Base-by-base conservation (phyloP, 345 rosid species). In the Citrus australasica region DNA sequence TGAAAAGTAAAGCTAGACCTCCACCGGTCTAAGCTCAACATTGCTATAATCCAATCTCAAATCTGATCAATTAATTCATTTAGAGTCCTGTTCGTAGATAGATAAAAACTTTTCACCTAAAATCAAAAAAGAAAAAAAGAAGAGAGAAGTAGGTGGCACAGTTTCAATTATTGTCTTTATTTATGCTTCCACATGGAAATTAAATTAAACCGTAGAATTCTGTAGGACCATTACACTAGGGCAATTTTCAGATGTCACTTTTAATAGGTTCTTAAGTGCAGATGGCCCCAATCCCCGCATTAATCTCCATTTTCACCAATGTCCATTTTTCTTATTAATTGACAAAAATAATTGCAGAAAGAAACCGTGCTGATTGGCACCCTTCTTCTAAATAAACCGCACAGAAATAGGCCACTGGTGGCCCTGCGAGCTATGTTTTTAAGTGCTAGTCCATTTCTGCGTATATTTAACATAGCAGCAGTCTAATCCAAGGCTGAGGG, bases 281-380 rank as follows among this genome's bases (percentile, higher is more conserved):
- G 56, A 59, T 75, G 78, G 38, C 21, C 33, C 46, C 16, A 21
- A 10, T 56, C 19, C 11, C 76, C 25, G 35, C 37, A 37, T 38
- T 7, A 38, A 33, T 37, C 67, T 14, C 35, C n/a, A 19, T 9
- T 40, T 68, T 28, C 51, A 24, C 16, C 16, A 16, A 28, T 37
- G 22, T 53, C 21, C 22, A 53, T 53, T 53, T 53, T 53, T 53
- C 58, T 17, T 19, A 16, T 53, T 17, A 53, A 53, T 30, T 73
- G 55, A 60, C 56, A 37, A 27, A 61, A 61, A 63, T 46, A 9
- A 75, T 75, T 75, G 69, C 24, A 62, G 78, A 46, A 27, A 27
- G 16, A 65, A 65, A 65, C 40, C 35, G 68, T 65, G 42, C 67
- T 30, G 37, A 63, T 28, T 30, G 32, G 35, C 35, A 32, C 16